These are phyloP conservation scores for Penicillium paradoxum DNA, from an alignment of 495 filamentous ascomycete genomes.

Conservation along the genomic window DNA sequence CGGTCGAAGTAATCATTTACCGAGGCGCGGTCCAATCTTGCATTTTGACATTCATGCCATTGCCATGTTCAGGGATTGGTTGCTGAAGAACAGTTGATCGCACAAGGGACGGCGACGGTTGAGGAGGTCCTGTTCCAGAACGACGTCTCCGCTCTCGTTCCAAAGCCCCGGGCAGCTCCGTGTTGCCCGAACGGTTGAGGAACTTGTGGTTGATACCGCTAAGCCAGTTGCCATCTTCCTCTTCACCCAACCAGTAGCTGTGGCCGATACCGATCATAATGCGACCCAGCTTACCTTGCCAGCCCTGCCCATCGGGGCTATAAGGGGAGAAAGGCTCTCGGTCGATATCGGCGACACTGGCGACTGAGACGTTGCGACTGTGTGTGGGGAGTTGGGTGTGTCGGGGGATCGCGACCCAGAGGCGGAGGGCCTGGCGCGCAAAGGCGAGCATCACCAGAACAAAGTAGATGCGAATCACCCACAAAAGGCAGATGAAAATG, in stretches of 20 bases:
- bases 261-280: slow-evolving; percentile 64
- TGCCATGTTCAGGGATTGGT: slow-evolving; percentile 29
- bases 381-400: slow-evolving; percentile 44
- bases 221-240: slow-evolving; percentile 56
- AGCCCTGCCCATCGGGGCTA: slow-evolving; percentile 65
- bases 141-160: slow-evolving; percentile 65
- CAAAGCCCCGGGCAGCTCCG: slow-evolving; percentile 48
- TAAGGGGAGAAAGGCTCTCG: slow-evolving; percentile 68
- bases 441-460: slow-evolving; percentile 74
- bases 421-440: slow-evolving; percentile 64
- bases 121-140: slow-evolving; percentile 62
- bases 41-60: slow-evolving; percentile 36
- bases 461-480: slow-evolving; percentile 70
- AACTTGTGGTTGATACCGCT: slow-evolving; percentile 54
- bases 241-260: slow-evolving; percentile 70
- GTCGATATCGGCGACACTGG: slow-evolving; percentile 45
- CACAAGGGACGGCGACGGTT: slow-evolving; percentile 38
- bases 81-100: slow-evolving; percentile 35
- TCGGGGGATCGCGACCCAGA: slow-evolving; percentile 43
- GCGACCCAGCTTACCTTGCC: slow-evolving; percentile 68
- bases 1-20: slow-evolving; percentile 13
- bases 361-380: slow-evolving; percentile 42
- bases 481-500: slow-evolving; percentile 64
- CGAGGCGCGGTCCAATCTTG: slow-evolving; percentile 38
- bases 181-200: slow-evolving; percentile 27